Evolutionary conservation across 768 basidiomycete genomes (phyloP).

Genomic region (Trametes punicea): DNA sequence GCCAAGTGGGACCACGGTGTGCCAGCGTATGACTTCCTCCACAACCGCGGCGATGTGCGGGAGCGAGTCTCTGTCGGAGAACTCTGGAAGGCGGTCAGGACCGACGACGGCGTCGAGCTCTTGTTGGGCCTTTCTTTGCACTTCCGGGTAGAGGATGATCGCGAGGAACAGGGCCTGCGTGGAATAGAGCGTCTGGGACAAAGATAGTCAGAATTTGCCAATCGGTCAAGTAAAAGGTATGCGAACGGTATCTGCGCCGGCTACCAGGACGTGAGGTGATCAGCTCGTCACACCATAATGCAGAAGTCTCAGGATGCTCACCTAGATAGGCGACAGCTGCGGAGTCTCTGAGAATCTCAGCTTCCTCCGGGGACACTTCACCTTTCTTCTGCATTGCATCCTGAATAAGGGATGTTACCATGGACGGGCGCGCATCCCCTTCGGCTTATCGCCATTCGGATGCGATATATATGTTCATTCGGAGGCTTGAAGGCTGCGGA

Average conservation of each 20-base stretch:
- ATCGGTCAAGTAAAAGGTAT: background rate
- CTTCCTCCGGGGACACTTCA: background rate
- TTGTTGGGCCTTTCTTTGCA: constrained; percentile 25
- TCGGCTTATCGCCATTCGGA: background rate
- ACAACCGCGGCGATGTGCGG: constrained; percentile 22
- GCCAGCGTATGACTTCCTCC: constrained; percentile 24
- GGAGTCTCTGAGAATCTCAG: background rate
- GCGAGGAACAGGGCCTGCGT: constrained; percentile 27
- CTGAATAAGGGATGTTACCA: background rate
- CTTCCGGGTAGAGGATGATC: constrained; percentile 26
- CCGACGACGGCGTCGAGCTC: constrained; percentile 29
- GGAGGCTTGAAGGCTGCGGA: no score
- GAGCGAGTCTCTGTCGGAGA: constrained; percentile 14
- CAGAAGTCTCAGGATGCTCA: background rate
- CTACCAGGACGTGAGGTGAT: background rate
- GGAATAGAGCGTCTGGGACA: constrained; percentile 19
- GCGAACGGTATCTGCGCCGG: constrained; percentile 17
- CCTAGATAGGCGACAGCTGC: constrained; percentile 6
- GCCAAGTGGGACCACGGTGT: constrained; percentile 21
- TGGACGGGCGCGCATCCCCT: background rate
- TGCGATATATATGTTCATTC: no score
- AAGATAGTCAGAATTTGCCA: background rate
- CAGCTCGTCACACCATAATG: background rate
- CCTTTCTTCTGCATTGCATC: background rate
- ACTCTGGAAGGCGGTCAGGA: constrained; percentile 21